Evolutionary conservation across 352 stramenopile species (phyloP).

Genomic region (Globisporangium cylindrosporum): DNA sequence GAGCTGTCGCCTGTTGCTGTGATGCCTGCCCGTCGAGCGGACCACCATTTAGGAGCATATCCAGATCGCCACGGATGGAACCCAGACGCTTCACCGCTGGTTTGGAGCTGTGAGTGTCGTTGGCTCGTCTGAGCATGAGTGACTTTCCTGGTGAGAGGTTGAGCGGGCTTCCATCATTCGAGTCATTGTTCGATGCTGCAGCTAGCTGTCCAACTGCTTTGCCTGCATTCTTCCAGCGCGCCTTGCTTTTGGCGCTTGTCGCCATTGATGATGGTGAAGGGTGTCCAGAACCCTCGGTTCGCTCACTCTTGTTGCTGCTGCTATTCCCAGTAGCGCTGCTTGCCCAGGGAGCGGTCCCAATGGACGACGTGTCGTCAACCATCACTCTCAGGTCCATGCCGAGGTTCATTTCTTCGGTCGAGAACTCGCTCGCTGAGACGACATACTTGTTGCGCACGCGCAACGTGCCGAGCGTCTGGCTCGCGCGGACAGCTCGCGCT

Average conservation of each 20-base stretch:
- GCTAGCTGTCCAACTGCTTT: slow-evolving; percentile 1
- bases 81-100: slow-evolving; percentile 26
- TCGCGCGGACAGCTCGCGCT: slow-evolving; percentile 49
- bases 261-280: background rate
- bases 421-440: slow-evolving; percentile 34
- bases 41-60: slow-evolving; percentile 16
- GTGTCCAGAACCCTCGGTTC: background rate
- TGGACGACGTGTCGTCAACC: slow-evolving; percentile 22
- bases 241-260: slow-evolving; percentile 12
- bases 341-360: slow-evolving; percentile 10
- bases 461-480: slow-evolving; percentile 43
- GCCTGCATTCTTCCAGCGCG: slow-evolving; percentile 11
- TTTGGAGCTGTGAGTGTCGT: background rate
- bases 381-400: slow-evolving; percentile 32
- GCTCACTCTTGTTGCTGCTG: slow-evolving; percentile 11
- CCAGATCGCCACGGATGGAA: slow-evolving; percentile 39
- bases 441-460: slow-evolving; percentile 35
- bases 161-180: background rate
- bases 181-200: background rate
- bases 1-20: background rate
- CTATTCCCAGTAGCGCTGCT: background rate
- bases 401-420: slow-evolving; percentile 36
- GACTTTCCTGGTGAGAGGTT: background rate
- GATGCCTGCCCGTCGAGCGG: slow-evolving; percentile 20
- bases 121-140: background rate